Evolutionary conservation across 1,284 basidiomycete species (phyloP), one percentile per base, ranked within the genome.

Genomic region (Rhodotorula sp.): DNA sequence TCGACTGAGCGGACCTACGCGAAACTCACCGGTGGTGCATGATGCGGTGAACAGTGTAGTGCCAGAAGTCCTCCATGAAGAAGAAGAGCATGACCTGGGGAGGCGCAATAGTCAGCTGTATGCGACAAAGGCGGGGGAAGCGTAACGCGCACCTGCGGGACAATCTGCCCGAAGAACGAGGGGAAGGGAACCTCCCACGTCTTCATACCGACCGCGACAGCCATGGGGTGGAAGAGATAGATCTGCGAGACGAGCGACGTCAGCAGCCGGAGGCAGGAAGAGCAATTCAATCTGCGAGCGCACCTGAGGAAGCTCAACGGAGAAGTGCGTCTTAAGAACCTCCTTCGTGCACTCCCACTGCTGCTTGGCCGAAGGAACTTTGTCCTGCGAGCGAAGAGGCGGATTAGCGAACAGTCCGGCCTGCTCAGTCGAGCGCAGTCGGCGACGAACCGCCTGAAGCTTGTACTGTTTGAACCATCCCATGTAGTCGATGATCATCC

Each of bases 331-430:
- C 79, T 93, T 88, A 10, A 99, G 85, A 39, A 99, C 95, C 77
- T 89, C 88, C 82, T 94, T 95, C 48, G 93, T 96, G 84, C 94
- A 97, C 74, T 92, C 89, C 93, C 93, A 96, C 81, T 98, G 93
- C 79, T 97, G 91, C 68, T 84, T 82, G 0, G 86, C 76, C 2
- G 92, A 88, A 6, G 94, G 91, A 1, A 91, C 79, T 81, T 97
- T 97, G 77, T 79, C 79, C 79, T 84, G 78, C 30, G 22, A 6
- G 32, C 3, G n/a, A 5, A 13, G 20, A 3, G n/a, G 34, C 20
- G 49, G 5, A 15, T 34, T 19, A 53, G 29, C 1, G 27, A 27
- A 11, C n/a, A 30, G 29, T 46, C 19, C 49, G 44, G 3, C 22
- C 15, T 46, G 20, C 6, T 10, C 7, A 20, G 20, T 44, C 30